Base-by-base conservation (phyloP, 2,329 filamentous ascomycete species). In the Septoria petroselini region DNA sequence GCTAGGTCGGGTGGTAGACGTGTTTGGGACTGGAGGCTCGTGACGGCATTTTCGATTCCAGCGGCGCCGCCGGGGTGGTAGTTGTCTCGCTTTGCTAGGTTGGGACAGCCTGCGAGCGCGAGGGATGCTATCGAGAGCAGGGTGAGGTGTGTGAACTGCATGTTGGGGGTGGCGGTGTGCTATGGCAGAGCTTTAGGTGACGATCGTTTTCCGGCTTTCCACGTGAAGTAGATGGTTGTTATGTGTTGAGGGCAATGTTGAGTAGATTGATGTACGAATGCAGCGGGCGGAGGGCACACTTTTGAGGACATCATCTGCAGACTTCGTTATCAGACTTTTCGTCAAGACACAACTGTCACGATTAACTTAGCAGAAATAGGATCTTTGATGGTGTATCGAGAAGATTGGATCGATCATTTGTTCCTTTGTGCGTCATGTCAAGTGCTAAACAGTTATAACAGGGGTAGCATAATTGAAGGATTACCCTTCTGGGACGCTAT, bases 11-110 rank as follows among this genome's bases (percentile, higher is more conserved):
- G 38, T 31, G 50, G 44, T 1, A 52, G 34, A 6, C 29, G 40
- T 1, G 50, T 52, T 3, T 33, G 23, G 5, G 44, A 44, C 4
- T 35, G 38, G 12, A 43, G 35, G 7, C 38, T 43, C 3, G 44
- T 52, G 2, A 52, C 45, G 2, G 50, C 50, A 19, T 40, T 43
- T 30, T 52, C 50, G 34, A 52, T 48, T 14, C 29, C 46, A 12
- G 38, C 38, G 1, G 46, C 46, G 27, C 46, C 46, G 18, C 39
- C 27, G n/a, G 45, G 45, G 8, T 21, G 33, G 15, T 19, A n/a
- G 4, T 27, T 17, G 21, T 38, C 35, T 38, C 35, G 35, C 17
- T 38, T 38, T 7, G 12, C 7, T 19, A 19, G 7, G 17, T 38
- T 19, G 2, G 35, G 35, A 19, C 17, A 19, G 12, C 35, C 35